phyloP scores from a whole-genome alignment of 1,139 yeast genomes.

The Taiozyma sp. region DNA sequence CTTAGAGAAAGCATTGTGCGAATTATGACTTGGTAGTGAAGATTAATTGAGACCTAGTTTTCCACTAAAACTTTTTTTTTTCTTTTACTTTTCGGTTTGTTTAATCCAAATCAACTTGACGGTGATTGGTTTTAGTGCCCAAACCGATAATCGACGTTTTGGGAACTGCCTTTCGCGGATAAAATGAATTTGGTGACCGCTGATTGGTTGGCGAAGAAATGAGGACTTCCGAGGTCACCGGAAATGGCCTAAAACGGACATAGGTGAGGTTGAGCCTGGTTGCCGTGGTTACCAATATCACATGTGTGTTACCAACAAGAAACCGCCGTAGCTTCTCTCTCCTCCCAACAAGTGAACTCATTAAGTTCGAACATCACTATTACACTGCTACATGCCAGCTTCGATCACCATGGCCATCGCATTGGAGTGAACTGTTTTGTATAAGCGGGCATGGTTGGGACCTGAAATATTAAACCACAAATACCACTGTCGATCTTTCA shows the following conservation, averaged over 20 bases:
- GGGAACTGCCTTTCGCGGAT: not conserved
- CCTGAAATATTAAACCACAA: too few species aligned
- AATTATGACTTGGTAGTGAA: not conserved
- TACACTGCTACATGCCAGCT: too few species aligned
- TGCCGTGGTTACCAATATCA: not conserved
- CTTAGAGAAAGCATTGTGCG: constrained; percentile 11
- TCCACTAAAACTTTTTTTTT: constrained; percentile 1
- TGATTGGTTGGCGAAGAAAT: not conserved
- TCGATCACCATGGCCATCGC: too few species aligned
- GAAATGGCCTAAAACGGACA: not conserved
- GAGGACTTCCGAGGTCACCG: not conserved
- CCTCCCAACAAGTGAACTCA: too few species aligned
- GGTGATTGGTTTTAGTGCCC: constrained; percentile 21
- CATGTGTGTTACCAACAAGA: too few species aligned
- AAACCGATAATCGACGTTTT: not conserved
- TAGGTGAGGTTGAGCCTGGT: not conserved
- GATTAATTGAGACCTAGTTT: not conserved
- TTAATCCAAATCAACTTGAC: constrained; percentile 21
- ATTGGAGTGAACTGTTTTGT: too few species aligned
- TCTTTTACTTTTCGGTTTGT: constrained; percentile 3
- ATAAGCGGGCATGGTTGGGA: too few species aligned
- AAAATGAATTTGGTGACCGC: not conserved
- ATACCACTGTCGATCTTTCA: too few species aligned
- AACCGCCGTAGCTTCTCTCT: too few species aligned
- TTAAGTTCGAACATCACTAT: too few species aligned